Base-by-base conservation (phyloP, 2,329 filamentous ascomycete species). In the Diaporthe citriasiana region DNA sequence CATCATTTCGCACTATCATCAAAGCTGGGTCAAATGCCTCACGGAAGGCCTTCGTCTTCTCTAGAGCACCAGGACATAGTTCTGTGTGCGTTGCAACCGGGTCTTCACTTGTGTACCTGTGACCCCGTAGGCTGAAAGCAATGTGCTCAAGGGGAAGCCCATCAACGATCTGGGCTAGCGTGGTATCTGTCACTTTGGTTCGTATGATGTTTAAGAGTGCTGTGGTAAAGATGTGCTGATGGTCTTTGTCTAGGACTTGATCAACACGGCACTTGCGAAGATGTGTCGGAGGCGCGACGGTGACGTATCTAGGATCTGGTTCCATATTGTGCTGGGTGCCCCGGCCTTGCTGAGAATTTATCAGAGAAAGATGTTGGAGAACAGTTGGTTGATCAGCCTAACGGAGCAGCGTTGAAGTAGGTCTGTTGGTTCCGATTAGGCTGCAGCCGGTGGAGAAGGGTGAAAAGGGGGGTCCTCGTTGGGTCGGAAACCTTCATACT, bases 161-260 rank as follows among this genome's bases (percentile, higher is more conserved):
- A 22, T 72, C 56, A 22, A 72, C 27, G 12, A 72, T 72, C 42
- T 72, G 70, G 19, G 70, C 70, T 12, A 63, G 47, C 3, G 56
- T 72, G 22, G 33, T 63, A 27, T 72, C 42, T 10, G 55, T 30
- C 25, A 72, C 47, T 22, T 65, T 13, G 8, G 27, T 65, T 38
- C n/a, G 47, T n/a, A 72, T 38, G 27, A 72, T 50, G n/a, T 53
- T 72, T 9, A 22, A 38, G 17, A 72, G 30, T 35, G 70, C 70
- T 8, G 38, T 25, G 42, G n/a, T 38, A 27, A 72, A 65, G 40
- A 3, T 30, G 13, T 51, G 17, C 35, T 51, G 38, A 25, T 65
- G 70, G 56, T 59, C 35, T 40, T 17, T 40, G 56, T 59, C 56
- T 22, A 59, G 56, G 33, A 40, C 35, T 15, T 10, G 22, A 6